phyloP scores from a whole-genome alignment of 202 grass and related monocot genomes.

The Alloteropsis angusta region DNA sequence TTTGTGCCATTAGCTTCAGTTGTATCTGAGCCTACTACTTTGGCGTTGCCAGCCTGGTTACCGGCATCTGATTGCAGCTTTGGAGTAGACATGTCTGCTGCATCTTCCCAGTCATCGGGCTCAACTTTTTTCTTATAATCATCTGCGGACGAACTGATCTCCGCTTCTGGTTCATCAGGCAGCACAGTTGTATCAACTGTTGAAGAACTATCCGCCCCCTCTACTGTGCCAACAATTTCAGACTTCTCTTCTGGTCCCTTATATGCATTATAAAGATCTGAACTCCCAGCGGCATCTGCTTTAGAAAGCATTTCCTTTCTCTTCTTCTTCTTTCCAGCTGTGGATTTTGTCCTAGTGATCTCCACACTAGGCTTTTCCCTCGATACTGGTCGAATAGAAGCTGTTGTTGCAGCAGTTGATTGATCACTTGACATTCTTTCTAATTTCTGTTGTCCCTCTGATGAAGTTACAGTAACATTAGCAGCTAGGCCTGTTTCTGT shows the following conservation, averaged over 20 bases:
- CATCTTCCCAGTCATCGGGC: conserved; percentile 96
- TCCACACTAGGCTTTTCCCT: conserved; percentile 56
- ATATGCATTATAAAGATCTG: conserved; percentile 96
- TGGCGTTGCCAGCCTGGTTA: conserved; percentile 7
- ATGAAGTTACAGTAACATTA: conserved; percentile 2
- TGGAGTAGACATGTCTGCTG: conserved; percentile 66
- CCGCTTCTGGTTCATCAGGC: conserved; percentile 34
- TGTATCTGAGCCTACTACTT: conserved; percentile 30
- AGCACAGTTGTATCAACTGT: conserved; percentile 8
- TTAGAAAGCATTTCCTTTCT: conserved; percentile 87
- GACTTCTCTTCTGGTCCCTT: conserved; percentile 72
- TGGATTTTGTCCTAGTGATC: conserved; percentile 23
- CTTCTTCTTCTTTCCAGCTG: conserved; percentile 50
- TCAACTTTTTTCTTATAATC: conserved; percentile 61
- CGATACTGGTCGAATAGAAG: conserved; percentile 27
- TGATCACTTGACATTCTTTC: conserved; percentile 26
- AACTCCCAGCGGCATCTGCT: conserved; percentile 85
- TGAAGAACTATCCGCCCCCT: conserved; percentile 27
- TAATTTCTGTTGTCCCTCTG: conserved; percentile 24
- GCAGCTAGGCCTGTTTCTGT: conserved; percentile 6
- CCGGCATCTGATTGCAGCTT: conserved; percentile 43
- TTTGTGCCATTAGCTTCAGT: conserved; percentile 38
- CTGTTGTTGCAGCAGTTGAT: conserved; percentile 6
- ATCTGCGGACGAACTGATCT: conserved; percentile 33
- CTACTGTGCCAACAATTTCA: conserved; percentile 17